Conservation (phyloP, 148 eudicot genomes). For the Hydrangea macrophylla region DNA sequence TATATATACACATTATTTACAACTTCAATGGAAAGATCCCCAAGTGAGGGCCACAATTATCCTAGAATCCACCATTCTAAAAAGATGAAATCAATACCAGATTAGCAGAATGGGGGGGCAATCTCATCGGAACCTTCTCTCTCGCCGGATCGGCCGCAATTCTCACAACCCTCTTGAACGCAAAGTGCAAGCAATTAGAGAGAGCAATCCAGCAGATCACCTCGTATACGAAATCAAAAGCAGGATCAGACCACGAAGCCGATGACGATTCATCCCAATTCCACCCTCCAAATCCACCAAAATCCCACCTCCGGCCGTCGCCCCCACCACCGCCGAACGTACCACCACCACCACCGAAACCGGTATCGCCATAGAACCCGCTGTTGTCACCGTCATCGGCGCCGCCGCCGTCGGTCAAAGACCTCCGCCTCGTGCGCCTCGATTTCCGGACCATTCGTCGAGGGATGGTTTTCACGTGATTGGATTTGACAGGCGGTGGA, state of each 20-base stretch:
- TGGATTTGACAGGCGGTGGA: constrained; percentile 43
- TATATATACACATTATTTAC: constrained; percentile 15
- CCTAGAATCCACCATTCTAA: constrained; percentile 1
- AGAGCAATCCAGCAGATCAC: constrained; percentile 65
- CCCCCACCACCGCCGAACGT: constrained; percentile 29
- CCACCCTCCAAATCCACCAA: constrained; percentile 37
- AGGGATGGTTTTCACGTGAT: too few species aligned
- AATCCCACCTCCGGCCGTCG: constrained; percentile 40
- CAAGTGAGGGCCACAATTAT: background rate
- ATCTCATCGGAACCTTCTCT: constrained; percentile 37
- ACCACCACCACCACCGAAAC: constrained; percentile 20
- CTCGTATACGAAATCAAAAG: constrained; percentile 67
- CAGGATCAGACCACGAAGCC: constrained; percentile 44
- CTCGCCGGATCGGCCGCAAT: constrained; percentile 36
- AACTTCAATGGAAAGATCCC: background rate
- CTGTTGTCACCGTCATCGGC: too few species aligned
- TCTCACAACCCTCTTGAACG: constrained; percentile 50
- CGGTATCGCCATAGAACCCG: too few species aligned
- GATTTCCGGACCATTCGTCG: too few species aligned
- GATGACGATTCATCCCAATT: constrained; percentile 43
- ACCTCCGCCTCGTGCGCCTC: too few species aligned
- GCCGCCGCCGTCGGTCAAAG: too few species aligned
- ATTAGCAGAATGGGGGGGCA: constrained; percentile 25
- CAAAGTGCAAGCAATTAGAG: constrained; percentile 72
- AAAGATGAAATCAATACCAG: constrained; percentile 9